Conservation (phyloP, 2,329 filamentous ascomycete genomes). For the Bipolaris bicolor region DNA sequence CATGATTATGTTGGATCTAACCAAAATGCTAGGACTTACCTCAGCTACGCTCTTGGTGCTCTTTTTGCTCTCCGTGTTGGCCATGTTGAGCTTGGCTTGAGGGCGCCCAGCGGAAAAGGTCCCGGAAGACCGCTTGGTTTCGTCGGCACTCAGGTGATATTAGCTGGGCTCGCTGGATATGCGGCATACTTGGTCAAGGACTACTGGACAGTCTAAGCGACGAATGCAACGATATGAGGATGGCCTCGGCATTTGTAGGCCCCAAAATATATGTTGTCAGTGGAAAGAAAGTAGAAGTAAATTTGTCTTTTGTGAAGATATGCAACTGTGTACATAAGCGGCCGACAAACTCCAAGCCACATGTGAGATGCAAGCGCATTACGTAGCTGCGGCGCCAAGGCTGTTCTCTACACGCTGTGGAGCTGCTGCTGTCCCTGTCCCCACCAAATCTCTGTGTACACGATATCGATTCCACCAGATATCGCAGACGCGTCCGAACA, state of each 20-base stretch:
- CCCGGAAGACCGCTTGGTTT: slow-evolving; percentile 36
- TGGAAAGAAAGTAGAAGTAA: neutral
- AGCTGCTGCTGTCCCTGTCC: slow-evolving; percentile 18
- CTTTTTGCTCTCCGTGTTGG: slow-evolving; percentile 49
- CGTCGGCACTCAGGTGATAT: slow-evolving; percentile 40
- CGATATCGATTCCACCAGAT: slow-evolving; percentile 14
- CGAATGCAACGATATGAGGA: neutral
- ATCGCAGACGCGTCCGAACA: slow-evolving; percentile 6
- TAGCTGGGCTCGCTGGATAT: slow-evolving; percentile 39
- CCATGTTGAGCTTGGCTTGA: slow-evolving; percentile 51
- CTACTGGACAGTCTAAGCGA: slow-evolving; percentile 32
- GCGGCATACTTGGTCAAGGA: slow-evolving; percentile 41
- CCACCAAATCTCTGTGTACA: slow-evolving; percentile 23
- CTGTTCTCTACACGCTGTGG: slow-evolving; percentile 8
- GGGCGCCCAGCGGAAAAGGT: slow-evolving; percentile 28
- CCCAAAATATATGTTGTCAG: neutral
- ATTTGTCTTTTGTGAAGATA: neutral
- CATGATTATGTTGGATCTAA: slow-evolving; percentile 6
- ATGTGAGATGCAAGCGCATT: slow-evolving; percentile 17
- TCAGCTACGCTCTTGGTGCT: slow-evolving; percentile 49
- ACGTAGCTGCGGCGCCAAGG: slow-evolving; percentile 28
- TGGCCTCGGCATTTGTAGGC: neutral
- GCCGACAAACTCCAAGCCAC: neutral
- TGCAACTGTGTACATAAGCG: slow-evolving; percentile 4
- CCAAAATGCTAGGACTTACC: slow-evolving; percentile 26